Evolutionary conservation across 106 monocot genomes (phyloP).

Genomic region (Phalaenopsis aphrodite): DNA sequence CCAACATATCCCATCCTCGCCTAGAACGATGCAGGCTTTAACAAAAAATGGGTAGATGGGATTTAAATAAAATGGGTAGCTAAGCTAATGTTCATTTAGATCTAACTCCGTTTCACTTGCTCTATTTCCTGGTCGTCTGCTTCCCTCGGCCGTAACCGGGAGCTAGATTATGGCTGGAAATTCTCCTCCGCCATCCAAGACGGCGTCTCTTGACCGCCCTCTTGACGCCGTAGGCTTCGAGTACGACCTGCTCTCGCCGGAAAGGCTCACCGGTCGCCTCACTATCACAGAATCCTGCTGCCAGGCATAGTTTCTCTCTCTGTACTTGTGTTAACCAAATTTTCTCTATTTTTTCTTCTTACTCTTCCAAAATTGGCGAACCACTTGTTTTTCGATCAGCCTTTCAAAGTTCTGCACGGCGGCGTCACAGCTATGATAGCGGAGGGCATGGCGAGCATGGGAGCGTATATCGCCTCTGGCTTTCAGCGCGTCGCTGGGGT

Average conservation of each 20-base stretch:
- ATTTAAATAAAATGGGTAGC: no score
- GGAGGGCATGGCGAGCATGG: constrained; percentile 49
- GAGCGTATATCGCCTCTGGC: constrained; percentile 39
- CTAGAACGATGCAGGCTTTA: no score
- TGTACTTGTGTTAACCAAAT: not conserved
- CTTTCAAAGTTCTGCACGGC: constrained; percentile 43
- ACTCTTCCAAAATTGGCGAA: not conserved
- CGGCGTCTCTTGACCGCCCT: constrained; percentile 26
- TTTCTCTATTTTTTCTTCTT: not conserved
- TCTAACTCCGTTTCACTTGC: not conserved
- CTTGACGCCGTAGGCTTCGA: constrained; percentile 40
- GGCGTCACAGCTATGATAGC: constrained; percentile 56
- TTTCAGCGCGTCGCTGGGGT: constrained; percentile 35
- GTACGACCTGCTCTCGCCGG: constrained; percentile 32
- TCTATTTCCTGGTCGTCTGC: not conserved
- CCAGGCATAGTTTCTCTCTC: constrained; percentile 23
- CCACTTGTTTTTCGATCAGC: constrained; percentile 20
- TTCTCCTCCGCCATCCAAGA: not conserved
- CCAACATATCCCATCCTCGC: no score
- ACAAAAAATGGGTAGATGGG: no score
- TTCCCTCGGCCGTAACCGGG: not conserved
- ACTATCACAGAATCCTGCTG: constrained; percentile 45
- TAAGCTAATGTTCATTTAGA: no score
- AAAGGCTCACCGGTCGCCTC: constrained; percentile 41
- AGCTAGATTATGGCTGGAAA: not conserved